Conservation (phyloP, 441 rosid species). For the Arabidopsis hybrid region DNA sequence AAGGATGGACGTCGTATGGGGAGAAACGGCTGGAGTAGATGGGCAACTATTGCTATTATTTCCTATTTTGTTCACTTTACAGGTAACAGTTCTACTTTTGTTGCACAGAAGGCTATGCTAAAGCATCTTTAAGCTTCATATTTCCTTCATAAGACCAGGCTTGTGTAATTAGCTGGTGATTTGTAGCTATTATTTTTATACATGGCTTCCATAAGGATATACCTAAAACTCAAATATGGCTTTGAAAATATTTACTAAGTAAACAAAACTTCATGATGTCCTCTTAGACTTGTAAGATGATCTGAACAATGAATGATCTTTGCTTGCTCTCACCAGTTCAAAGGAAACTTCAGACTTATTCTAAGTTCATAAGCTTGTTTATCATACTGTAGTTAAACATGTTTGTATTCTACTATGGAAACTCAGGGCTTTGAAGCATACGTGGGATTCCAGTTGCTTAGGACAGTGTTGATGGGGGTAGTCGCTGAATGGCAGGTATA, state of each 20-base stretch:
- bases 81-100: constrained; percentile 53
- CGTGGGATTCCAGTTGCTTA: constrained; percentile 86
- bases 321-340: neutral
- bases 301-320: constrained; percentile 14
- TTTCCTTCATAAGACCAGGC: neutral
- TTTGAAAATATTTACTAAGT: neutral
- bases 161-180: neutral
- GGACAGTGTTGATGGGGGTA: constrained; percentile 75
- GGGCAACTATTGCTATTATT: constrained; percentile 93
- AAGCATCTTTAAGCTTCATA: neutral
- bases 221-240: neutral
- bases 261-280: constrained; percentile 7
- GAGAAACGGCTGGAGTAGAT: constrained; percentile 98
- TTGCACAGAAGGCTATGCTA: neutral
- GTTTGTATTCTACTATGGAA: constrained; percentile 13
- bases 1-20: constrained; percentile 99
- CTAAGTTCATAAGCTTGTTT: neutral
- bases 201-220: constrained; percentile 4
- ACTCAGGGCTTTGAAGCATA: constrained; percentile 93
- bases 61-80: constrained; percentile 89
- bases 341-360: neutral
- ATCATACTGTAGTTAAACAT: constrained; percentile 9
- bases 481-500: constrained; percentile 93
- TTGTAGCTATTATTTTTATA: constrained; percentile 7
- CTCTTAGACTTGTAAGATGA: constrained; percentile 16